Evolutionary conservation across 495 filamentous ascomycete species (phyloP), one percentile per base, ranked within the genome.

Genomic region (Lepidopterella palustris): DNA sequence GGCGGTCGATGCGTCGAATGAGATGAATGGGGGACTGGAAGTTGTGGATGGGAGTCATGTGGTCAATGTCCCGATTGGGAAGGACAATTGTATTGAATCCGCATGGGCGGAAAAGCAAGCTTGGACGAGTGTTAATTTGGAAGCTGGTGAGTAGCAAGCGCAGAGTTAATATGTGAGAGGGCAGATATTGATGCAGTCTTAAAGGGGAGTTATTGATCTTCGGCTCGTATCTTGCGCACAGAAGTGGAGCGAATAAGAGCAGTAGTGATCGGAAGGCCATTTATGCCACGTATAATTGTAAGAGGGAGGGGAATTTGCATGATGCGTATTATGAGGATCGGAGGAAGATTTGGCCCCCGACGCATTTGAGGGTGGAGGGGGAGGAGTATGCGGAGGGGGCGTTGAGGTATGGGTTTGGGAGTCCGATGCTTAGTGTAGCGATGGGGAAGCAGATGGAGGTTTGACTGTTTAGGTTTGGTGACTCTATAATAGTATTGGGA

Each of bases 201-300:
- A 24, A 20, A 74, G 76, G 76, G 15, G 71, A 78, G 23, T 68
- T 79, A 6, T 59, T 78, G 13, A 59, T 78, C 0, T 78, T 78
- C 52, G 74, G 75, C 3, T 77, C 73, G 5, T 77, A 77, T 53
- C 65, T 78, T 8, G 76, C 76, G 2, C 75, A 78, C 58, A 71
- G 75, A 10, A 76, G 73, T 49, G 75, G 73, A 20, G 55, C 71
- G 26, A 78, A 79, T 53, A 66, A 60, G 15, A 77, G 73, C 53
- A 42, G 57, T 15, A 73, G 70, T 40, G 71, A 74, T 45, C 70
- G 76, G 2, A 70, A 70, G 4, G 73, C 72, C 8, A 72, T 78
- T 48, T 78, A 79, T 53, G 75, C 76, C 0, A 78, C 76, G 0
- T 79, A 77, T 60, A 77, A 78, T 58, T 71, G 71, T 50, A 70